Evolutionary conservation across 495 filamentous ascomycete species (phyloP), one percentile per base, ranked within the genome.

Genomic region (Tuber magnatum): DNA sequence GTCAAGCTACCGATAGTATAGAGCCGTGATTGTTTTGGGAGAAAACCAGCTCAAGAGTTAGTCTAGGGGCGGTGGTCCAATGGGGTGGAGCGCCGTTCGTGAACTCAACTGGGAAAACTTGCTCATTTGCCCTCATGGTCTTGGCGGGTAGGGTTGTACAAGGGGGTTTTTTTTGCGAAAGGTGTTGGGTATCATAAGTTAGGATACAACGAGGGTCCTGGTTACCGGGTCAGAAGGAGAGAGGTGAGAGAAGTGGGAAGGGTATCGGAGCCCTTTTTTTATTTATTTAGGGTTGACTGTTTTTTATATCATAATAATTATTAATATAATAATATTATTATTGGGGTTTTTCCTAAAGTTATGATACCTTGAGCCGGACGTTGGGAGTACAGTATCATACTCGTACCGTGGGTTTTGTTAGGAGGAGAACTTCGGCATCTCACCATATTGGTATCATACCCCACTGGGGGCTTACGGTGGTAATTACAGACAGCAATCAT

Each of bases 11-110:
- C n/a, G 43, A 18, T 20, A 48, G 4, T 3, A 14, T 28, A 12
- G 12, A 20, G 56, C 28, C 28, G 14, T 28, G 28, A 35, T 35
- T 8, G 28, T 35, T 65, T 35, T 65, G 28, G 40, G 70, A 51
- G 70, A 75, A 72, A 79, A 79, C 61, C 12, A 75, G 76, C 77
- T 79, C 77, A 79, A 74, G 35, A n/a, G n/a, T n/a, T n/a, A 44
- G 0, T 39, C 41, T 14, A 22, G 38, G 24, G 38, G n/a, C 35
- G 35, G 70, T 75, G 46, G 72, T 76, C 51, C 56, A 70, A 65
- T 24, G 28, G 43, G 32, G 70, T 61, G 56, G 42, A 65, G 69
- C 61, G 51, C 48, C 42, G 72, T 44, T 73, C 10, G n/a, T 61
- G 28, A 10, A 61, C 51, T 61, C 18, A 56, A 70, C 70, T 44